Evolutionary conservation across 352 stramenopile species (phyloP), one percentile per base, ranked within the genome.

Genomic region (Peronospora farinosa): DNA sequence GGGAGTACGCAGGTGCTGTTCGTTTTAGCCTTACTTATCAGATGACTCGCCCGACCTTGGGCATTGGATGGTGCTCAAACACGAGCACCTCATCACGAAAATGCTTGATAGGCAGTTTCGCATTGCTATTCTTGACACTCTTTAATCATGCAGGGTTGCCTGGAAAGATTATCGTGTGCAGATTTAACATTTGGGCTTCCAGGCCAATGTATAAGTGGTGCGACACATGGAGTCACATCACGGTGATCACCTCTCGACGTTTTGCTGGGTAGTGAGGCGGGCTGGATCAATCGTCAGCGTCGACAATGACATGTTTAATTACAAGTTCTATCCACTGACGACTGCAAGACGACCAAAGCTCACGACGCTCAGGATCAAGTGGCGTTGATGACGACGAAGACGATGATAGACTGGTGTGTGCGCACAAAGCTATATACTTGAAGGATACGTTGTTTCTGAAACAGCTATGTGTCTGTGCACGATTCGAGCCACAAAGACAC

Each of bases 21-120:
- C 65, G 73, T 6, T 67, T 98, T 13, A 84, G 60, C 17, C 55
- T 98, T 19, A 97, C 96, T 61, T 91, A 97, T 64, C 81, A 92
- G 46, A 72, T 95, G 13, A 74, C 88, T 9, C 47, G 71, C 13
- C 33, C 52, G 12, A 44, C 58, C 0, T 56, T 54, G 0, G 42
- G 3, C 23, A 7, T n/a, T n/a, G n/a, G n/a, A 7, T 27, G 23
- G 3, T 4, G 23, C 0, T 2, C 23, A 27, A 27, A 0, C 2
- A 27, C 5, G 23, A 27, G 2, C 23, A 27, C 69, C n/a, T n/a
- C n/a, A 81, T 36, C 62, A 72, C 7, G 84, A 97, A 42, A 87
- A 91, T 74, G 78, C 15, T 96, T 88, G 45, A 60, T 97, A 3
- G 90, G 88, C 3, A 70, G 65, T 7, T 50, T 97, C 5, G 70